Evolutionary conservation across 1,284 basidiomycete species (phyloP).

Genomic region (Schizophyllum amplum): DNA sequence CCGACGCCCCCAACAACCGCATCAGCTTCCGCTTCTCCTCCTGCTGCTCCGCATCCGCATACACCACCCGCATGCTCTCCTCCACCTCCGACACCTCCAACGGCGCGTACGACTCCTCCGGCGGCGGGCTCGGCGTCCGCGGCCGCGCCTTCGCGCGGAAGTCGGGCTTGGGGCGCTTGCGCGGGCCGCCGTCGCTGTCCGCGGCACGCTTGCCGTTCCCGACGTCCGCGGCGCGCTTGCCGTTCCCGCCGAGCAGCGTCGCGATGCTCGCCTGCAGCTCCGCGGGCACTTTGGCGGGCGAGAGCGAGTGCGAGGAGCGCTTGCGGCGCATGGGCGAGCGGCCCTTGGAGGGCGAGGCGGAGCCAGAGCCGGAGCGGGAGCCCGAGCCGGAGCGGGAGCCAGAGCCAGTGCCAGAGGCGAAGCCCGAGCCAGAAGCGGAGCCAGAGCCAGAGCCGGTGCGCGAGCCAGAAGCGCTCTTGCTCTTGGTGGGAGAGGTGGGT

Average conservation of each 20-base stretch:
- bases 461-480: too few species aligned
- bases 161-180: slow-evolving; percentile 31
- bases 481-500: too few species aligned
- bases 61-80: slow-evolving; percentile 47
- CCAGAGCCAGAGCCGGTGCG: too few species aligned
- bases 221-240: too few species aligned
- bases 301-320: slow-evolving; percentile 18
- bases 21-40: slow-evolving; percentile 35
- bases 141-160: slow-evolving; percentile 12
- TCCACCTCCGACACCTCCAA: slow-evolving; percentile 22
- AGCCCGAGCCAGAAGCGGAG: too few species aligned
- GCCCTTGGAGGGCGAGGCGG: background rate
- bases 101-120: slow-evolving; percentile 5
- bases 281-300: slow-evolving; percentile 35
- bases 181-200: slow-evolving; percentile 31
- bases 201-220: slow-evolving; percentile 27
- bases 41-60: slow-evolving; percentile 58
- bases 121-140: slow-evolving; percentile 7
- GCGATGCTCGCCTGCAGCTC: slow-evolving; percentile 58
- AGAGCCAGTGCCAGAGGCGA: too few species aligned
- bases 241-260: slow-evolving; percentile 54
- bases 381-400: too few species aligned
- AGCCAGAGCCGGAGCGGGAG: too few species aligned
- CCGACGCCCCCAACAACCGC: too few species aligned
- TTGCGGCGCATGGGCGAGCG: slow-evolving; percentile 7